Base-by-base conservation (phyloP, 2,329 filamentous ascomycete genomes). In the Sarocladium strictum region DNA sequence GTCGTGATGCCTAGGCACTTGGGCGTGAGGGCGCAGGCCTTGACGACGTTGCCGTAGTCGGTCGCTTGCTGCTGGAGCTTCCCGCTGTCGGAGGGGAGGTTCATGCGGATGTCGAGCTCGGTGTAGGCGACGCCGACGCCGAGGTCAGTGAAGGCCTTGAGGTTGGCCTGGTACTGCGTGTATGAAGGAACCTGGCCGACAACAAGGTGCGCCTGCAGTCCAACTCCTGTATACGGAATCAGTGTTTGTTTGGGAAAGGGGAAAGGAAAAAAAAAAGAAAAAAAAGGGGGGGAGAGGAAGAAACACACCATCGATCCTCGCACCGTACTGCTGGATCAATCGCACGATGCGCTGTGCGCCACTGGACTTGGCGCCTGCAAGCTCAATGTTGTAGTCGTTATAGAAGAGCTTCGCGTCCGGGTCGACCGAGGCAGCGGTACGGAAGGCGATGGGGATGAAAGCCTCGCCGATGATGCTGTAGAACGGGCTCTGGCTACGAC, bases 341-440 rank as follows among this genome's bases (percentile, higher is more conserved):
- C 27, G 17, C n/a, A 51, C 47, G 17, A 51, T 51, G 17, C 47
- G 47, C 47, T 51, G 47, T 4, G 47, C 47, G 12, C 47, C 47
- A 23, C 27, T 51, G 12, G 47, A 33, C 68, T 82, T 81, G 54
- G 71, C 64, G 15, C 70, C 68, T 52, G 73, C 70, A 52, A 68
- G 71, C 67, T 86, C 83, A 59, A 85, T 79, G 67, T 80, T 83
- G 73, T 85, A 86, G 67, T 77, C 74, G 62, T 77, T 77, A 65
- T 76, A 76, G 68, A 12, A 76, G 27, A 87, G 71, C 69, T 83
- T 84, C 21, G 80, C 76, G 21, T 69, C 63, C 0, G 79, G 76
- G 56, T 81, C 78, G 1, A 77, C 78, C 29, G 75, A 73, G 45
- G 75, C 75, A 3, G 80, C 78, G 1, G 79, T 75, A 23, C 72